Percentiles rank a stretch among this genome's conserved stretches.
phyloP scores from a whole-genome alignment of 2,329 filamentous ascomycete species.

The Aspergillus versicolor region DNA sequence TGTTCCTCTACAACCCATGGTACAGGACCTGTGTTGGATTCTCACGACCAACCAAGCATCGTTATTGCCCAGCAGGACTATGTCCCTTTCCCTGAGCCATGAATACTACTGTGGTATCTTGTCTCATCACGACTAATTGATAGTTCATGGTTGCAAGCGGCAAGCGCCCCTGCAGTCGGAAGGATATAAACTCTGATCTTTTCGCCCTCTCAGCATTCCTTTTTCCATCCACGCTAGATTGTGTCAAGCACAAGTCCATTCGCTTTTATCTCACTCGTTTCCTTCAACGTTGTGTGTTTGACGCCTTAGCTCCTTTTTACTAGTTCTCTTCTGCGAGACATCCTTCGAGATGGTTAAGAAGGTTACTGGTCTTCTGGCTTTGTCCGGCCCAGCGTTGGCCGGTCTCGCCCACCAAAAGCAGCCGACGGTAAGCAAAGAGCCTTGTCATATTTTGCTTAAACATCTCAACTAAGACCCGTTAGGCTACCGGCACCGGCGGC shows the following conservation, averaged over 20 bases:
- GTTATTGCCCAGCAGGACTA: slow-evolving; percentile 1
- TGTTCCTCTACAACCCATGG: slow-evolving; percentile 22
- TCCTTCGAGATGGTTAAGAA: slow-evolving; percentile 36
- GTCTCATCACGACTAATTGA: slow-evolving; percentile 17
- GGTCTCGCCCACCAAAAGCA: slow-evolving; percentile 30
- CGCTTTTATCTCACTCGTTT: slow-evolving; percentile 27
- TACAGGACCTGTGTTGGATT: slow-evolving; percentile 1
- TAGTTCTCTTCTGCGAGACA: slow-evolving; percentile 17
- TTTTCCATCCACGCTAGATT: slow-evolving; percentile 21
- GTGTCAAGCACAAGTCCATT: slow-evolving; percentile 15
- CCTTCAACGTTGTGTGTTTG: slow-evolving; percentile 9
- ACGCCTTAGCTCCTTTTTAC: slow-evolving; percentile 11
- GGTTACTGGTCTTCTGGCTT: slow-evolving; percentile 35
- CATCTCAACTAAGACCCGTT: background rate
- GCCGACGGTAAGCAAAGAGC: slow-evolving; percentile 6
- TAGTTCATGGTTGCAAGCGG: slow-evolving; percentile 16
- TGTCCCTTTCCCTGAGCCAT: slow-evolving; percentile 17
- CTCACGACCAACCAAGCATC: slow-evolving; percentile 17
- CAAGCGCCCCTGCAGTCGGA: background rate
- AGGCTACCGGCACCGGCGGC: background rate
- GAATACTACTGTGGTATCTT: slow-evolving; percentile 30
- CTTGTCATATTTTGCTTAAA: background rate
- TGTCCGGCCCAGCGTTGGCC: slow-evolving; percentile 36
- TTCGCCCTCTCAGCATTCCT: slow-evolving; percentile 1
- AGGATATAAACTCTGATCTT: slow-evolving; percentile 27